Evolutionary conservation across 2,329 filamentous ascomycete genomes (phyloP).

Genomic region (Nemania diffusa): DNA sequence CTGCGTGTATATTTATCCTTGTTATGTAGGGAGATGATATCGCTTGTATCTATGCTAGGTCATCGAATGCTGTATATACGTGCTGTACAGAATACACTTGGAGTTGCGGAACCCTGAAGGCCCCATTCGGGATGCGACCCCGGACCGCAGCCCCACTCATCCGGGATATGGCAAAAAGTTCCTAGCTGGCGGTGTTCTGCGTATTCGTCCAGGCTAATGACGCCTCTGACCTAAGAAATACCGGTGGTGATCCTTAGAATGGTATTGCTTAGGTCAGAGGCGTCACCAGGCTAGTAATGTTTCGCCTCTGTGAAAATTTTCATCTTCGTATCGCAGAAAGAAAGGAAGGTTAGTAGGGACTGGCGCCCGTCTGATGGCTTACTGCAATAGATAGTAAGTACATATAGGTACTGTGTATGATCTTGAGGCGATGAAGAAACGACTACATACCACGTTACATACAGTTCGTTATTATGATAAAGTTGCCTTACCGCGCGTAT

Average conservation of each 20-base stretch:
- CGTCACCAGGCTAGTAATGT: too few species aligned
- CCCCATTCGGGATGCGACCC: conserved; percentile 20
- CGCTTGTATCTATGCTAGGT: conserved; percentile 2
- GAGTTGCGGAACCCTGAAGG: neutral
- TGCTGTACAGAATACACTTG: neutral
- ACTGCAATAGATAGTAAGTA: too few species aligned
- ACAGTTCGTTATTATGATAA: neutral
- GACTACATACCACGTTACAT: too few species aligned
- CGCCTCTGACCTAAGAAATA: too few species aligned
- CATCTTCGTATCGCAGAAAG: neutral
- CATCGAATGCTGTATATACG: neutral
- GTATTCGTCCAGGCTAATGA: too few species aligned
- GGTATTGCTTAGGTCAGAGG: too few species aligned
- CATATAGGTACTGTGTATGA: too few species aligned
- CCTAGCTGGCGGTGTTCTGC: conserved; percentile 8
- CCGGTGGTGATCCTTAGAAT: too few species aligned
- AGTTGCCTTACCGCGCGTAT: neutral
- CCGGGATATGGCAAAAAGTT: conserved; percentile 9
- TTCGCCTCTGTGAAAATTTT: conserved; percentile 1
- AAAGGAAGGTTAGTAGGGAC: neutral
- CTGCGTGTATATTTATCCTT: neutral
- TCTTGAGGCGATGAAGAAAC: too few species aligned
- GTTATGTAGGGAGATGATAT: neutral
- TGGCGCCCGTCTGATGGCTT: neutral
- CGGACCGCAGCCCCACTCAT: conserved; percentile 8